These are phyloP conservation scores for Prunus yedoensis DNA, from an alignment of 331 rosid genomes.

Conservation along the genomic window DNA sequence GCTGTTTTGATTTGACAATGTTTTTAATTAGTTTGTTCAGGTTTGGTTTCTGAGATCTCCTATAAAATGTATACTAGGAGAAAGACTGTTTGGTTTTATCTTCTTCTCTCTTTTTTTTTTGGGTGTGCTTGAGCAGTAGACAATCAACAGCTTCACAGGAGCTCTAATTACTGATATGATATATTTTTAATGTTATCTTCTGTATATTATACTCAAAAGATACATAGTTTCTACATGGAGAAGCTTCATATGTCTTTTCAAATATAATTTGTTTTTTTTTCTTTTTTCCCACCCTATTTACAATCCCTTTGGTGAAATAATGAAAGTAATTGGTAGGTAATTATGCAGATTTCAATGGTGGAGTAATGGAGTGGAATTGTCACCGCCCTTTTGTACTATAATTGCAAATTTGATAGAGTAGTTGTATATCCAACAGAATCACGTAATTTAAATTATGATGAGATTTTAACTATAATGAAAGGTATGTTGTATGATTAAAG, in stretches of 20 bases:
- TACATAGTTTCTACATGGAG: neutral
- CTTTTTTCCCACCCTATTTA: neutral
- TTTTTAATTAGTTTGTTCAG: constrained; percentile 18
- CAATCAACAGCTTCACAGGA: constrained; percentile 37
- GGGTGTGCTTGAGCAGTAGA: constrained; percentile 44
- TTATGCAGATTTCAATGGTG: constrained; percentile 17
- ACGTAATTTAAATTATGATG: neutral
- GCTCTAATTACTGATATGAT: neutral
- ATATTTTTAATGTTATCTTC: neutral
- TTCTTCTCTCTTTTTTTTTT: constrained; percentile 6
- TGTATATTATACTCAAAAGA: neutral
- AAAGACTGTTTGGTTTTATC: constrained; percentile 23
- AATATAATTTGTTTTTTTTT: neutral
- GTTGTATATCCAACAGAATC: constrained; percentile 1
- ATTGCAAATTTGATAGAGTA: constrained; percentile 20
- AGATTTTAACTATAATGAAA: constrained; percentile 11
- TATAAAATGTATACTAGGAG: constrained; percentile 21
- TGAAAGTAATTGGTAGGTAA: constrained; percentile 7
- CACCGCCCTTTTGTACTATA: constrained; percentile 11
- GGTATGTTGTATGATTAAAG: neutral
- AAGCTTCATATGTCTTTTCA: neutral
- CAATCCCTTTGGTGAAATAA: neutral
- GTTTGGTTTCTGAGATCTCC: constrained; percentile 26
- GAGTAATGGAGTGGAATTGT: constrained; percentile 13
- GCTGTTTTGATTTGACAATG: constrained; percentile 28